Evolutionary conservation across 352 stramenopile species (phyloP).

Genomic region (Phytophthora sojae): DNA sequence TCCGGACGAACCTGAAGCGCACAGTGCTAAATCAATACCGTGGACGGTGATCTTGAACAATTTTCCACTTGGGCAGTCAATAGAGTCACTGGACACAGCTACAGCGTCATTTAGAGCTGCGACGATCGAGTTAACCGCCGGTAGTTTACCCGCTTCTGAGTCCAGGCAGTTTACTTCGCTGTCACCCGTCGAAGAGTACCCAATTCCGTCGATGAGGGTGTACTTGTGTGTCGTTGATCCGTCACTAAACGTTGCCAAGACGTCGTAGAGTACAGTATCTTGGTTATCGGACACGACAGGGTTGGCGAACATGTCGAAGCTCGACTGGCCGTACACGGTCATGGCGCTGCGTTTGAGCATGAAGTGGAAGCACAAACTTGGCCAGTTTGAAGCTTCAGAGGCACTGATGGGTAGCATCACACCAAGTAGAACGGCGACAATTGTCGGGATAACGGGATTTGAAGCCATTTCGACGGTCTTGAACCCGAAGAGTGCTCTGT

Average conservation of each 20-base stretch:
- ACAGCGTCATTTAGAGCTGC: slow-evolving; percentile 7
- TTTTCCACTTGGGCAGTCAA: slow-evolving; percentile 4
- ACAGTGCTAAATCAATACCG: slow-evolving; percentile 14
- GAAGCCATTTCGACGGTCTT: not conserved
- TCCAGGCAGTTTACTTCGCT: slow-evolving; percentile 1
- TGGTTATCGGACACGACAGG: slow-evolving; percentile 24
- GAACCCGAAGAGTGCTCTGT: not conserved
- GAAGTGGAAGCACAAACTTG: slow-evolving; percentile 23
- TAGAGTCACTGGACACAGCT: not conserved
- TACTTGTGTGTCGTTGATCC: slow-evolving; percentile 9
- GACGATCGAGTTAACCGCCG: slow-evolving; percentile 16
- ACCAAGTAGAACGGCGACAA: not conserved
- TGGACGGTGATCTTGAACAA: slow-evolving; percentile 14
- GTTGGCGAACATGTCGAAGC: slow-evolving; percentile 45
- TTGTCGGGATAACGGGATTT: not conserved
- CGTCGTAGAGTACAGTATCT: slow-evolving; percentile 14
- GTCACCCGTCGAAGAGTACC: not conserved
- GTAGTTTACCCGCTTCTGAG: slow-evolving; percentile 9
- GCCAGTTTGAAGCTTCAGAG: not conserved
- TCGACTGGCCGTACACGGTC: slow-evolving; percentile 38
- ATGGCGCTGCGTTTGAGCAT: slow-evolving; percentile 40
- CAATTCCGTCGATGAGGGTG: slow-evolving; percentile 6
- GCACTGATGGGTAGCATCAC: not conserved
- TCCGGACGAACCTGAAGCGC: slow-evolving; percentile 14
- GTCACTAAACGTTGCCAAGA: slow-evolving; percentile 5